Evolutionary conservation across 805 yeast species (phyloP).

Genomic region (Cyberlindnera xylosilytica): DNA sequence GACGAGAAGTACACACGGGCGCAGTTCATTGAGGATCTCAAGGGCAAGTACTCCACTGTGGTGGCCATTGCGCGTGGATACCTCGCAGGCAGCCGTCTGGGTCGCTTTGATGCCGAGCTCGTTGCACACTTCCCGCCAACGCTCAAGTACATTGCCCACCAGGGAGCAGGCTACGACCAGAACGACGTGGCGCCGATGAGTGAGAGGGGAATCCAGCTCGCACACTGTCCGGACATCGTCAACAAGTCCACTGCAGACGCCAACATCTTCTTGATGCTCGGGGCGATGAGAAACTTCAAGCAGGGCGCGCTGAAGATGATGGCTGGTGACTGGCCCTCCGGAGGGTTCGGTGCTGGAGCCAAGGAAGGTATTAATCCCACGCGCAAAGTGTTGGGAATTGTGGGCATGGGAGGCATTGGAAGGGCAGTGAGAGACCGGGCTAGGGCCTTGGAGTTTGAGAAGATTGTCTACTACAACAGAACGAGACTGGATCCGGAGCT

Average conservation of each 20-base stretch:
- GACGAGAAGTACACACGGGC: slow-evolving; percentile 34
- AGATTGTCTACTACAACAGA: slow-evolving; percentile 51
- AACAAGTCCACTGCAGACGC: slow-evolving; percentile 62
- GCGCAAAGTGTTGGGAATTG: slow-evolving; percentile 47
- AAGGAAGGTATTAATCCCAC: slow-evolving; percentile 40
- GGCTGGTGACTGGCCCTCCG: slow-evolving; percentile 26
- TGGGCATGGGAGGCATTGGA: slow-evolving; percentile 61
- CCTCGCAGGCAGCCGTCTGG: slow-evolving; percentile 45
- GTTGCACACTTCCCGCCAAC: slow-evolving; percentile 39
- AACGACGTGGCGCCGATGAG: slow-evolving; percentile 41
- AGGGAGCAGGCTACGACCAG: slow-evolving; percentile 54
- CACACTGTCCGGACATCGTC: slow-evolving; percentile 40
- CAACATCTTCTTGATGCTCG: slow-evolving; percentile 49
- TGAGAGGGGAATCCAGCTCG: slow-evolving; percentile 37
- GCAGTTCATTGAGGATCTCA: slow-evolving; percentile 35
- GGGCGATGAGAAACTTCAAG: slow-evolving; percentile 48
- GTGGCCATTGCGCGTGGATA: slow-evolving; percentile 55
- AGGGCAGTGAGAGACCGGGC: slow-evolving; percentile 46
- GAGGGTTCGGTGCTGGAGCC: slow-evolving; percentile 37
- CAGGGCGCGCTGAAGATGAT: slow-evolving; percentile 30
- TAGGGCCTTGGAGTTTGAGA: slow-evolving; percentile 47
- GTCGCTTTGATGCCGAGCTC: slow-evolving; percentile 44
- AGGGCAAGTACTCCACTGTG: slow-evolving; percentile 33
- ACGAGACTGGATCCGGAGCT: slow-evolving; percentile 38
- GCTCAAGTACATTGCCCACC: slow-evolving; percentile 44